Evolutionary conservation across 2,329 filamentous ascomycete genomes (phyloP).

Genomic region (Ophiobolus disseminans): DNA sequence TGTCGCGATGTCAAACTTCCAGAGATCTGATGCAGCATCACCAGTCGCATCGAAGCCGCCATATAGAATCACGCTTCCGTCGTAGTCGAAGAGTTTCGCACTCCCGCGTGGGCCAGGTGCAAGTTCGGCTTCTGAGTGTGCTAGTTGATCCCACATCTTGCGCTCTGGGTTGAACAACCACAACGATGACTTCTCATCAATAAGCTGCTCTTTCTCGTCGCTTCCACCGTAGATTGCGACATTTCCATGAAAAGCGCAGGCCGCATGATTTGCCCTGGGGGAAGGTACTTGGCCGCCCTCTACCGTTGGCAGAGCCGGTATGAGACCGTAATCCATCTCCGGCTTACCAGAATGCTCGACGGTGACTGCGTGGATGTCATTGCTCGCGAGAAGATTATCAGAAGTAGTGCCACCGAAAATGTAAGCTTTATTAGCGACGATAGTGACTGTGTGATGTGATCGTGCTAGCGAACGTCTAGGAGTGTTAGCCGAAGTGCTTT

Average conservation of each 20-base stretch:
- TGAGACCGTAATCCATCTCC: constrained; percentile 51
- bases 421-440: constrained; percentile 53
- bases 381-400: constrained; percentile 48
- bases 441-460: constrained; percentile 50
- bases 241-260: constrained; percentile 49
- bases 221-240: constrained; percentile 52
- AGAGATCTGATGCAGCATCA: constrained; percentile 33
- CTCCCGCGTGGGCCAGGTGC: constrained; percentile 28
- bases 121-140: constrained; percentile 19
- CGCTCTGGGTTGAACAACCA: constrained; percentile 51
- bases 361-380: constrained; percentile 53
- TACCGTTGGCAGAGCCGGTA: constrained; percentile 48
- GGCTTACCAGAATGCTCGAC: constrained; percentile 39
- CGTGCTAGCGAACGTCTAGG: constrained; percentile 38
- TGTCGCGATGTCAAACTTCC: constrained; percentile 31
- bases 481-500: constrained; percentile 6
- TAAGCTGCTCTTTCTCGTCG: constrained; percentile 36
- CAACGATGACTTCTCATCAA: constrained; percentile 47
- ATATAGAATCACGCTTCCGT: constrained; percentile 30
- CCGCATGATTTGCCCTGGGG: constrained; percentile 49
- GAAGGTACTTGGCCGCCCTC: constrained; percentile 42
- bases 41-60: constrained; percentile 35
- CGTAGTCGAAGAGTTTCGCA: constrained; percentile 30
- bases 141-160: constrained; percentile 35
- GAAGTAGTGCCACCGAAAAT: constrained; percentile 53